Evolutionary conservation across 2,329 filamentous ascomycete genomes (phyloP).

Genomic region (Cladosporium phlei): DNA sequence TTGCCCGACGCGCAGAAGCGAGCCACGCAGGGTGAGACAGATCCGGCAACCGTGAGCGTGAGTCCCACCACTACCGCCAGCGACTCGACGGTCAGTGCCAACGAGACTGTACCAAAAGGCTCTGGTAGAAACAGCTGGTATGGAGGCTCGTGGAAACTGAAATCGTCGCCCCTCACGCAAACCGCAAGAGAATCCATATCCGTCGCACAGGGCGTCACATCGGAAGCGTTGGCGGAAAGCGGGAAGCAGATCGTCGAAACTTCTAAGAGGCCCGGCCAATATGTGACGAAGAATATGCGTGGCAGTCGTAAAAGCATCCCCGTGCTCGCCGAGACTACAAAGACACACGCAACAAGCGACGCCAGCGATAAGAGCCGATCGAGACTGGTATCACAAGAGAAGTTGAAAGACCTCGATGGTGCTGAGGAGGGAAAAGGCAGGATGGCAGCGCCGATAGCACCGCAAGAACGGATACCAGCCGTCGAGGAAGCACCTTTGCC

Average conservation of each 20-base stretch:
- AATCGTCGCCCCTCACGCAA: slow-evolving; percentile 44
- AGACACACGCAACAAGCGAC: slow-evolving; percentile 40
- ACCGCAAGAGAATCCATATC: slow-evolving; percentile 44
- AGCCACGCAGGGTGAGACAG: neutral
- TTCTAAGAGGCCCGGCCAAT: slow-evolving; percentile 19
- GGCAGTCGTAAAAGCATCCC: slow-evolving; percentile 43
- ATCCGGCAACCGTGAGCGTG: neutral
- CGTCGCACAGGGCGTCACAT: slow-evolving; percentile 40
- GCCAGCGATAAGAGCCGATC: slow-evolving; percentile 22
- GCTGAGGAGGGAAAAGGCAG: slow-evolving; percentile 22
- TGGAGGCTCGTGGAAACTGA: slow-evolving; percentile 42
- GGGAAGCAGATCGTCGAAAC: slow-evolving; percentile 21
- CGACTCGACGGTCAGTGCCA: neutral
- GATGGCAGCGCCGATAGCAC: slow-evolving; percentile 11
- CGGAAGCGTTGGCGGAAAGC: slow-evolving; percentile 34
- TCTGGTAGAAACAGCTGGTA: slow-evolving; percentile 37
- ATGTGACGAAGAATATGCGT: slow-evolving; percentile 38
- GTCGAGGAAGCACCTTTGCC: slow-evolving; percentile 39
- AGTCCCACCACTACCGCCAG: neutral
- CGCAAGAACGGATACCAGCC: slow-evolving; percentile 16
- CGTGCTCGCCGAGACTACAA: slow-evolving; percentile 42
- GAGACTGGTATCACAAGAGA: slow-evolving; percentile 23
- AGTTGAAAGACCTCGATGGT: slow-evolving; percentile 19
- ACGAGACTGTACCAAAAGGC: neutral
- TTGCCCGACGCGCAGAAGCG: slow-evolving; percentile 10